Percentiles rank a stretch among this genome's conserved stretches.
phyloP scores from a whole-genome alignment of 2,329 filamentous ascomycete genomes.

The Mariannaea elegans region DNA sequence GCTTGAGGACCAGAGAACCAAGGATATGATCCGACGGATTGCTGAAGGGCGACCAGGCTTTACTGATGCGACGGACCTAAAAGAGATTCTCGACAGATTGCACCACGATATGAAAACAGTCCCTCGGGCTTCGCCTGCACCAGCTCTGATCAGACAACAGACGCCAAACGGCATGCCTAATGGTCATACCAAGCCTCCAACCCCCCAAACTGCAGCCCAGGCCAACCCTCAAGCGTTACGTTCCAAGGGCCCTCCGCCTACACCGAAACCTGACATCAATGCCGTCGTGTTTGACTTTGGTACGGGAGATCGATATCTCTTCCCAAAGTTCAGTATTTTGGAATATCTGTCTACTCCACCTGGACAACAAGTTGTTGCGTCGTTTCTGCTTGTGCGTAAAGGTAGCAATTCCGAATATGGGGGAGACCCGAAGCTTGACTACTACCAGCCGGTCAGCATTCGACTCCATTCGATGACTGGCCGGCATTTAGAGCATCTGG shows the following conservation, averaged over 20 bases:
- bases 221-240: conserved; percentile 63
- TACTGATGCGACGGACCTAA: conserved; percentile 63
- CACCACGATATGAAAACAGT: conserved; percentile 53
- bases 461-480: conserved; percentile 64
- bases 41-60: conserved; percentile 60
- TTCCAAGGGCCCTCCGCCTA: conserved; percentile 66
- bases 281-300: conserved; percentile 78
- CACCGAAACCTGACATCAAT: conserved; percentile 66
- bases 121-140: conserved; percentile 40
- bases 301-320: conserved; percentile 78
- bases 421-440: conserved; percentile 71
- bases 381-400: conserved; percentile 80
- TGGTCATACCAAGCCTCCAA: conserved; percentile 38
- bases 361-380: conserved; percentile 72
- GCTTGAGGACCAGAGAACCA: conserved; percentile 59
- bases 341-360: conserved; percentile 65
- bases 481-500: conserved; percentile 67
- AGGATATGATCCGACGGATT: conserved; percentile 62
- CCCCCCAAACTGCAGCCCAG: conserved; percentile 25
- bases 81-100: conserved; percentile 60
- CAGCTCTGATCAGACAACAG: conserved; percentile 40
- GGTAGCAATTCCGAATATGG: conserved; percentile 72
- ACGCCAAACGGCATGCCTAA: conserved; percentile 45
- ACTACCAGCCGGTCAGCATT: conserved; percentile 79
- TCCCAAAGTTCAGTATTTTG: conserved; percentile 80